phyloP scores from a whole-genome alignment of 768 basidiomycete genomes.

The Pulveroboletus frians region DNA sequence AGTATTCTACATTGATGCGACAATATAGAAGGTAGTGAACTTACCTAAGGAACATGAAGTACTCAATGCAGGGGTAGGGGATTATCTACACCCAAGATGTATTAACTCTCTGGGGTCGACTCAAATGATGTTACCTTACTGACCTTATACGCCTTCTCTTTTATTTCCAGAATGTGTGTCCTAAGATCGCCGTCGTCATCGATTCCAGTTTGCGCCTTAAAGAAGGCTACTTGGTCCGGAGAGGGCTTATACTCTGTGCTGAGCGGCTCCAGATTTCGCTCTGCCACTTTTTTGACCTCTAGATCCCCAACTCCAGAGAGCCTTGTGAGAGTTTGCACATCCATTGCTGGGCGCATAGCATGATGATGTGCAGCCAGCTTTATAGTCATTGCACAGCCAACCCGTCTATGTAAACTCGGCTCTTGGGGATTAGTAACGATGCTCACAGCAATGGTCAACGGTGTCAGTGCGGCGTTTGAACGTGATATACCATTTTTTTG shows the following conservation, averaged over 20 bases:
- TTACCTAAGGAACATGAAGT: slow-evolving; percentile 23
- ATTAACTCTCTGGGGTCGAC: not conserved
- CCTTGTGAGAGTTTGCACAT: not conserved
- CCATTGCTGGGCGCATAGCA: not conserved
- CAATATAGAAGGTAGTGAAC: not conserved
- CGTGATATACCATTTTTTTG: no score
- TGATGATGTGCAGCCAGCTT: no score
- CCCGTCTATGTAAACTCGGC: no score
- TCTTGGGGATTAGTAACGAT: no score
- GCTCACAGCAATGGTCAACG: no score
- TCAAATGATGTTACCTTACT: not conserved
- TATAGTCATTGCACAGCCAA: no score
- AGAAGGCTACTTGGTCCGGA: slow-evolving; percentile 19
- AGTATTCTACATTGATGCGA: not conserved
- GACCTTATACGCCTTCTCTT: slow-evolving; percentile 29
- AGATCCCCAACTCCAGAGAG: slow-evolving; percentile 7
- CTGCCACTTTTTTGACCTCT: not conserved
- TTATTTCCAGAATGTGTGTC: slow-evolving; percentile 28
- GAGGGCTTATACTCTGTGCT: slow-evolving; percentile 1
- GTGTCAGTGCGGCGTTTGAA: no score
- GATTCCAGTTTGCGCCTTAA: slow-evolving; percentile 29
- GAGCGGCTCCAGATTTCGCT: not conserved
- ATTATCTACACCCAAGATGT: slow-evolving; percentile 14
- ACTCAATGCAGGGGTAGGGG: slow-evolving; percentile 28
- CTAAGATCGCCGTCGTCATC: slow-evolving; percentile 23